Base-by-base conservation (phyloP, 176 grass and related monocot species). In the Oryza coarctata region DNA sequence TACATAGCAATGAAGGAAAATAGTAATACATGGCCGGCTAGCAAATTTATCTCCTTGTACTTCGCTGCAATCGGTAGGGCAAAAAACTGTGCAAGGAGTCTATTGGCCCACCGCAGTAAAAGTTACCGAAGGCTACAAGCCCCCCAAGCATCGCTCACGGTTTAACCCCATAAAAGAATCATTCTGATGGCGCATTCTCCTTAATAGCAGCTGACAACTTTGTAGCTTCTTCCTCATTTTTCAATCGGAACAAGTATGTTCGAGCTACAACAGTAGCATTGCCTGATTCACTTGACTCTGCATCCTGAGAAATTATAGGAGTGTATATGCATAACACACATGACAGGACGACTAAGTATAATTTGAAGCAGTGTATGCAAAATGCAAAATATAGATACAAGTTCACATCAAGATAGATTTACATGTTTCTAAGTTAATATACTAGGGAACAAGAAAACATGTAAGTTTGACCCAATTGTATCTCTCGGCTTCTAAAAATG, bases 201-300 rank as follows among this genome's bases (percentile, higher is more conserved):
- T 91, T 98, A 2, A 98, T 93, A 47, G 69, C 84, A 47, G 87
- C 71, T 4, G 92, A 89, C 26, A 98, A 77, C 49, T 90, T 91
- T 32, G 68, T 69, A 66, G 95, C 92, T n/a, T 62, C 90, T 34
- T 90, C 95, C 47, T 85, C 92, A 43, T 94, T 98, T 86, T 86
- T 98, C 69, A 98, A 76, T 20, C 85, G 80, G 57, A 98, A 28
- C 6, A 98, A 84, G 76, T 88, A 98, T 30, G 88, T 93, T 11
- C 85, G 88, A 22, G 92, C 82, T 47, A 91, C 82, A 32, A 94
- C 84, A 5, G 33, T 71, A 31, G 25, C 38, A 36, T 38, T 58
- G 12, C 11, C 73, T 63, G 84, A 64, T 82, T 86, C 88, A 3
- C 62, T 70, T 71, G 76, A 71, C 64, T 86, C 73, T 3, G 22